Percentiles rank a stretch among this genome's conserved stretches.
These are phyloP conservation scores for Boletus sp. DNA, from an alignment of 768 basidiomycete species.

Conservation along the genomic window DNA sequence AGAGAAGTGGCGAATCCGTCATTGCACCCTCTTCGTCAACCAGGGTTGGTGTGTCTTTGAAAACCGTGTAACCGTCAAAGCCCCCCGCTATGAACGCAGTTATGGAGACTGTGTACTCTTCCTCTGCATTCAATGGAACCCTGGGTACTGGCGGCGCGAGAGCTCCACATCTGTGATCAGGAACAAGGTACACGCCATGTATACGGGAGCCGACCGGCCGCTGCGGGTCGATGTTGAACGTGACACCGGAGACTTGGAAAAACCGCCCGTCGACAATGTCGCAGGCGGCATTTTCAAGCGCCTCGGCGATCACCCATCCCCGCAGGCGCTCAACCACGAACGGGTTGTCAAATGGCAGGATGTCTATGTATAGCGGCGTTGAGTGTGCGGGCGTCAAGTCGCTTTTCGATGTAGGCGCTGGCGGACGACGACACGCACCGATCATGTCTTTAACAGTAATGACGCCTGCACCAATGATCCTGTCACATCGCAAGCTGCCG, in stretches of 20 bases:
- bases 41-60: constrained; percentile 2
- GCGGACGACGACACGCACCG: constrained; percentile 5
- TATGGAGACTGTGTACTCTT: constrained; percentile 6
- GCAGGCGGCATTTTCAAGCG: constrained; percentile 12
- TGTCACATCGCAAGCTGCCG: constrained; percentile 3
- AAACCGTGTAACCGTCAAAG: constrained; percentile 8
- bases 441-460: constrained; percentile 14
- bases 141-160: neutral
- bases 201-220: constrained; percentile 3
- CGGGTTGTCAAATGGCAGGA: constrained; percentile 3
- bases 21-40: constrained; percentile 2
- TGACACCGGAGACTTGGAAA: constrained; percentile 3
- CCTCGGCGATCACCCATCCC: neutral
- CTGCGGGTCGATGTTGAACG: neutral
- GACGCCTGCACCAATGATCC: constrained; percentile 4
- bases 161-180: neutral
- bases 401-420: neutral
- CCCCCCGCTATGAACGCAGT: constrained; percentile 11
- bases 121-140: neutral
- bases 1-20: constrained; percentile 6
- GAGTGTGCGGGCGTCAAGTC: neutral
- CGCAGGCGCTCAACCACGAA: constrained; percentile 5
- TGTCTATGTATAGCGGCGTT: neutral
- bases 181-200: neutral
- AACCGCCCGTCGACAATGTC: constrained; percentile 7